Evolutionary conservation across 225 moss, liverwort and hornwort genomes (phyloP), one percentile per base, ranked within the genome.

Genomic region (Straminergon stramineum): DNA sequence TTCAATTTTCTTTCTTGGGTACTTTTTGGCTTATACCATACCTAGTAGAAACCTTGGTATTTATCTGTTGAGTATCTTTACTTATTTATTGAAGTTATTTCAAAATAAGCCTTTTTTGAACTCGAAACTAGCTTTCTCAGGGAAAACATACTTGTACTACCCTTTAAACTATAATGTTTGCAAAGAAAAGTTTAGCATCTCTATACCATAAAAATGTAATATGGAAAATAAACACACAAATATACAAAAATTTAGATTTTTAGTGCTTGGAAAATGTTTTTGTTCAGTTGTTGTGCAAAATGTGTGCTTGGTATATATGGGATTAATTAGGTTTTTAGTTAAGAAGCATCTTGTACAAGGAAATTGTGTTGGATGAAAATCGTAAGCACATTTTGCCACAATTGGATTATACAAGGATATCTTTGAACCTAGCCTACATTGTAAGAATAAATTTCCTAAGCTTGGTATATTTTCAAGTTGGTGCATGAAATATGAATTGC

Each of bases 31-130:
- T 19, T 28, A 39, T 55, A 55, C 1, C 0, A 3, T 37, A 56
- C 3, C 37, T n/a, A 10, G 1, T n/a, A 79, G 16, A 26, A 57
- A 26, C 16, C 2, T 10, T 0, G 0, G 0, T 77, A 34, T 0
- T 78, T 24, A 15, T 78, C 0, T 16, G 0, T 1, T 10, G 2
- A 78, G 0, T 24, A 56, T 23, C 14, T 34, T 76, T 14, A 5
- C 1, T 10, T 27, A 43, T 75, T 6, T 30, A 43, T 74, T 30
- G 27, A 74, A 48, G 11, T 6, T 74, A 17, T 30, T 74, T 74
- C 27, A 30, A 48, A 10, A 74, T 5, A 0, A 1, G 17, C 6
- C 30, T 48, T 17, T 45, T 45, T 17, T 17, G 3, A 45, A 17
- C 17, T 10, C 10, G 2, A 17, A 30, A 74, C 4, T 18, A 48